Evolutionary conservation across 1,139 yeast species (phyloP).

Genomic region (Taiozyma sp.): DNA sequence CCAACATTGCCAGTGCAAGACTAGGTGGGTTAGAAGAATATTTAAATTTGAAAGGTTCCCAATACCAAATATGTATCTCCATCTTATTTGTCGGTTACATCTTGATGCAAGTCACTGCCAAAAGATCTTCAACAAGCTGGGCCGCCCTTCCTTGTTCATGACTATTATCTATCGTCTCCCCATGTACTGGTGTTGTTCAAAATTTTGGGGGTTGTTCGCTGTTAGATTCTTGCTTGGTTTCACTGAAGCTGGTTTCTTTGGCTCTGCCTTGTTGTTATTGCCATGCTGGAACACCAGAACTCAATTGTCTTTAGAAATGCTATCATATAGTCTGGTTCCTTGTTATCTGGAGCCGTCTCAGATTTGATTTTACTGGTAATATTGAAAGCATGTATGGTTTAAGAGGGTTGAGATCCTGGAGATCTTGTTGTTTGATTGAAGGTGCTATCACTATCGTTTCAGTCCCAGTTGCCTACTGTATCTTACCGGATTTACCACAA

Average conservation of each 20-base stretch:
- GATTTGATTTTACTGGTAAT: slow-evolving; percentile 35
- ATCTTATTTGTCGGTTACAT: slow-evolving; percentile 59
- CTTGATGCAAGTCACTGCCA: slow-evolving; percentile 53
- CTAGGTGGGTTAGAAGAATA: slow-evolving; percentile 53
- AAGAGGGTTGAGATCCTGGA: slow-evolving; percentile 31
- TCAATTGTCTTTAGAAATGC: slow-evolving; percentile 35
- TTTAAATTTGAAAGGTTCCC: slow-evolving; percentile 40
- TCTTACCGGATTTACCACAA: slow-evolving; percentile 40
- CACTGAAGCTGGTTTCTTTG: slow-evolving; percentile 48
- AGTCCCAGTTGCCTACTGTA: slow-evolving; percentile 27
- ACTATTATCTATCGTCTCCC: slow-evolving; percentile 38
- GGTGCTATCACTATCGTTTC: slow-evolving; percentile 30
- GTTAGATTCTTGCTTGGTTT: slow-evolving; percentile 41
- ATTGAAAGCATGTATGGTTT: slow-evolving; percentile 30
- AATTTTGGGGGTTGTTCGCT: slow-evolving; percentile 36
- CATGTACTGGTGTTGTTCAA: slow-evolving; percentile 38
- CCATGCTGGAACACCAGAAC: slow-evolving; percentile 30
- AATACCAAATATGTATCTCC: slow-evolving; percentile 51
- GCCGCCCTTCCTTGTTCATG: slow-evolving; percentile 43
- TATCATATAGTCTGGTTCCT: slow-evolving; percentile 29
- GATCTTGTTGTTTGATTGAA: slow-evolving; percentile 36
- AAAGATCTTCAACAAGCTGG: slow-evolving; percentile 38
- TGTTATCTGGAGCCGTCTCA: slow-evolving; percentile 33
- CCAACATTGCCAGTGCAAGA: slow-evolving; percentile 56
- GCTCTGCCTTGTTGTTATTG: slow-evolving; percentile 30